Base-by-base conservation (phyloP, 495 filamentous ascomycete species). In the Symbiotaphrina buchneri region DNA sequence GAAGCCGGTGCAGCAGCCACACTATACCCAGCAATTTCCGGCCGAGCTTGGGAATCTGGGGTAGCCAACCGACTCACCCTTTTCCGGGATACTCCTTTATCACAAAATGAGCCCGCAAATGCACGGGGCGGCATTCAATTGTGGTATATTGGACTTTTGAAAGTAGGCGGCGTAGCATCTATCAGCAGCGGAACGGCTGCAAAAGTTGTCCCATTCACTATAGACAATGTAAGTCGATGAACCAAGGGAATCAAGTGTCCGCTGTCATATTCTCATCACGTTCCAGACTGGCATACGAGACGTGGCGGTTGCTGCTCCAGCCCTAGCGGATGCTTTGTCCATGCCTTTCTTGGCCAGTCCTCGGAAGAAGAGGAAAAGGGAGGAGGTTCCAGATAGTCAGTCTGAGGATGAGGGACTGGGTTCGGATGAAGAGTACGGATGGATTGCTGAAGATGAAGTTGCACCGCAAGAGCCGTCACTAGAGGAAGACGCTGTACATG, bases 21-120 rank as follows among this genome's bases (percentile, higher is more conserved):
- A n/a, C 56, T 91, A n/a, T 54, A 66, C 32, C 77, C 81, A 3
- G 61, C 72, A 18, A 49, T 87, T 35, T 70, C 69, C 30, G 62
- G 61, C 14, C 52, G 48, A 3, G 58, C 68, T 4, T 87, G 80
- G 80, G 79, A 84, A 21, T 63, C 53, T 22, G 63, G 60, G 19
- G 52, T 87, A 3, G 62, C 60, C 38, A 72, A 63, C 28, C 53
- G 75, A 24, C 49, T 90, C 32, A 68, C 71, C 20, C 41, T 90
- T 26, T 85, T 35, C 16, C 35, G 35, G 16, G 35, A 37, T 14
- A 8, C 18, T 10, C n/a, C 13, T 3, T 10, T 23, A 15, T 5
- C 18, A 14, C 31, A 28, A 20, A 24, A 7, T n/a, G 11, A 14
- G 6, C 7, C 13, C 15, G 20, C n/a, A 6, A 14, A 26, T 3